Evolutionary conservation across 73 alveolate species (phyloP), one percentile per base, ranked within the genome.

Genomic region (Paraurostyla sp.): DNA sequence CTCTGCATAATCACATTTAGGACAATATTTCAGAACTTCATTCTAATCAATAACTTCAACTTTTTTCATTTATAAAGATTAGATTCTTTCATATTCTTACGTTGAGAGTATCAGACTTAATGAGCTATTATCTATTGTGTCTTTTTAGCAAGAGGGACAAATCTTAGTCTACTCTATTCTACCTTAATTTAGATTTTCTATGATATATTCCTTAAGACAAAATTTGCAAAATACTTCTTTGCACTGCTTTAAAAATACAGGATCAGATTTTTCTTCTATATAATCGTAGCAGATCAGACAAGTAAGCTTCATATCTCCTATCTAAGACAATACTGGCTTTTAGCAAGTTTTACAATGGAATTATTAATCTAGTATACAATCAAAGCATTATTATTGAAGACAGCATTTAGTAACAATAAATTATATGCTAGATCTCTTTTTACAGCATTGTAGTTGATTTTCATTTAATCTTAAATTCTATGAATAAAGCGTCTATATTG

Each of bases 1-100:
- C 40, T 75, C 87, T 16, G 73, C 87, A 46, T 75, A 75, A 23
- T 75, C 87, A 75, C 87, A 75, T 3, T 30, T 7, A 0, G 71
- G 73, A 51, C 87, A 75, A 32, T 7, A 49, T 75, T 75, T 75
- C n/a, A 75, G 23, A 23, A 42, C 3, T 46, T 75, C 87, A 23
- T 20, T 48, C 6, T 6, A 7, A 11, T 42, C 48, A 2, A 18
- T 22, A 36, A 16, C n/a, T 16, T 75, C 15, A 46, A 48, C 48
- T 32, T 32, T 4, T 69, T 25, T 69, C n/a, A 69, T 22, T 33
- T 69, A 33, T 27, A 69, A 3, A 16, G 9, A 4, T 33, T 2
- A 18, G 20, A 36, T 36, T 7, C 83, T 30, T 43, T 36, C 7
- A 33, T 33, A 69, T 6, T 69, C 83, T 13, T 36, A 9, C 38